Base-by-base conservation (phyloP, 352 stramenopile species). In the Phytophthora niederhauseri region DNA sequence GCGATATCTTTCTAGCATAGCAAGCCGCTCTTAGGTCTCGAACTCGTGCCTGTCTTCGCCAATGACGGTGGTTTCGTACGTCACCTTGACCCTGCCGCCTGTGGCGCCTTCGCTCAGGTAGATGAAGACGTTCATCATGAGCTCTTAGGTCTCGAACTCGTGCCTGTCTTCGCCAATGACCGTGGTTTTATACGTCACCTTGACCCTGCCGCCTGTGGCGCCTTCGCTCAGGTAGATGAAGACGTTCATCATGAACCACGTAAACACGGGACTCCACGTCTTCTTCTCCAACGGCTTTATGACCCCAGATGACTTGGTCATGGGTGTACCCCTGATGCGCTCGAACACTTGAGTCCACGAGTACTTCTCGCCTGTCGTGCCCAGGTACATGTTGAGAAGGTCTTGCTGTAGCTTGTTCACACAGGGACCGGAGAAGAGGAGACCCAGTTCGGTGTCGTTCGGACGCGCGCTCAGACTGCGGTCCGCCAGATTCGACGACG, bases 181-280 rank as follows among this genome's bases (percentile, higher is more conserved):
- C 0, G 53, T 75, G 12, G 81, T 91, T 57, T 70, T 46, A 66
- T 91, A 94, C 2, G 75, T 87, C 38, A 94, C 86, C 41, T 90
- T 89, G 57, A 83, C 61, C 17, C 86, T 69, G 5, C 86, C 84
- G 15, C 86, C 86, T 3, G 86, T 94, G 8, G 86, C 86, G 28
- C 86, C 86, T 75, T 92, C 86, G 64, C 86, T 94, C 8, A 73
- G 70, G 61, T 88, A 92, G 51, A 94, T 90, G 61, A 94, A 94
- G 15, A 89, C 19, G 48, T 86, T 90, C 86, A 94, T 92, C 46
- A 92, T 68, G 58, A 92, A 92, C 84, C 84, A 92, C 61, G 86
- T 92, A 49, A 89, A 64, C 31, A 94, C 67, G 8, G 84, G 81
- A 58, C 73, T 92, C 84, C 82, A 94, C 2, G 54, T 38, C 31